Conservation (phyloP, 2,329 filamentous ascomycete genomes). For the Akanthomyces dipterigenus region DNA sequence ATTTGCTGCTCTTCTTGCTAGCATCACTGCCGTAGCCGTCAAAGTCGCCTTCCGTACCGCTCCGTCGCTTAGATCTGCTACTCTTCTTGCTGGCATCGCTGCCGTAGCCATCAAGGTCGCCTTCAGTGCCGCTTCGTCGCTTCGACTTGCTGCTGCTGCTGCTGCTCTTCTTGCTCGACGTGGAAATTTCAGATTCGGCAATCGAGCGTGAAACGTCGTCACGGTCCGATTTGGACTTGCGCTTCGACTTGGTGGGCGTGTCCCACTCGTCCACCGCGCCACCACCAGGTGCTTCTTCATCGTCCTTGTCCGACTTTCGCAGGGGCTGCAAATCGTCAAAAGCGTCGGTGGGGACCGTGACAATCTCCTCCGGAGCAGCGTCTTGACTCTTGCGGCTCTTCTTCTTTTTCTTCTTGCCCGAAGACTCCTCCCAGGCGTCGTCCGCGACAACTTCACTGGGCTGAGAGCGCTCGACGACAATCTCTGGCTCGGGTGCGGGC, state of each 20-base stretch:
- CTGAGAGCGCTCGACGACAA: background rate
- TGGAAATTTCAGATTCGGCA: conserved; percentile 31
- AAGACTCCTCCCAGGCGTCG: conserved; percentile 23
- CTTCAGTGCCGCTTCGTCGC: conserved; percentile 29
- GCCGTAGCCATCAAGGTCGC: conserved; percentile 26
- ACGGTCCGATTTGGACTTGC: conserved; percentile 19
- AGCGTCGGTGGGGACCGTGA: conserved; percentile 24
- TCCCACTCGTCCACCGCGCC: conserved; percentile 27
- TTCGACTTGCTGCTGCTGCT: conserved; percentile 24
- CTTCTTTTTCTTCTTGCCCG: conserved; percentile 29
- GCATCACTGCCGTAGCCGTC: conserved; percentile 29
- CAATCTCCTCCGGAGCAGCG: conserved; percentile 20
- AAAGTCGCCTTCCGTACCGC: conserved; percentile 28
- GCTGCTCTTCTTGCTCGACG: conserved; percentile 25
- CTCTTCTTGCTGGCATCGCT: conserved; percentile 27
- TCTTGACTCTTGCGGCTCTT: conserved; percentile 25
- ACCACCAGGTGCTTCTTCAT: conserved; percentile 4
- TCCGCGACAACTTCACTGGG: conserved; percentile 13
- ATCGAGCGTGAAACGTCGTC: conserved; percentile 22
- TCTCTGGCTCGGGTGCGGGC: background rate
- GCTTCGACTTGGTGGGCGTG: conserved; percentile 26
- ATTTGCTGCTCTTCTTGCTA: conserved; percentile 34
- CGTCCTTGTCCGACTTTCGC: conserved; percentile 25
- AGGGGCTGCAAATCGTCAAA: conserved; percentile 21
- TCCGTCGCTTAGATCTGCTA: conserved; percentile 33